Percentiles rank a stretch among this genome's conserved stretches.
Conservation (phyloP, 176 grass and related monocot species). For the Olyra latifolia region DNA sequence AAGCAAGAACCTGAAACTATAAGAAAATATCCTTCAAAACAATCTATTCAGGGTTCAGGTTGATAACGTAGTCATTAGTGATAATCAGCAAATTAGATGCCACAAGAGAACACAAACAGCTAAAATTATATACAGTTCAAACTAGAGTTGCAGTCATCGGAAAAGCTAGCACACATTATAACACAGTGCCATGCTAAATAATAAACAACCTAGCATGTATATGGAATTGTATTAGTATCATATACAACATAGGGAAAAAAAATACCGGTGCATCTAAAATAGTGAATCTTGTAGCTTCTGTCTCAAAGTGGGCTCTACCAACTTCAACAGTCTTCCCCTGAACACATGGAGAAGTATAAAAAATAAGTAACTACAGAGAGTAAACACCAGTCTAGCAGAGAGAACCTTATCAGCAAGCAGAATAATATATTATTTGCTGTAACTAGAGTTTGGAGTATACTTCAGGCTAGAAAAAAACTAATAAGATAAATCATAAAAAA, state of each 20-base stretch:
- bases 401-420: not conserved
- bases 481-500: slow-evolving; percentile 13
- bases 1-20: not conserved
- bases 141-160: not conserved
- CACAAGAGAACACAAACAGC: not conserved
- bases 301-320: slow-evolving; percentile 94
- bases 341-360: slow-evolving; percentile 30
- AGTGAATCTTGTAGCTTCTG: slow-evolving; percentile 84
- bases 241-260: slow-evolving; percentile 13
- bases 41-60: not conserved
- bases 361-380: not conserved
- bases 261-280: slow-evolving; percentile 88
- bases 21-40: not conserved
- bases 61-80: not conserved
- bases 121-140: not conserved
- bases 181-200: not conserved
- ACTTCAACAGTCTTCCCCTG: slow-evolving; percentile 91
- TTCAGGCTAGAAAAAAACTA: not conserved
- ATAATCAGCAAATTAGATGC: not conserved
- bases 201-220: not conserved
- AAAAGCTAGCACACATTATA: not conserved
- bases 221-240: not conserved
- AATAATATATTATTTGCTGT: slow-evolving; percentile 11
- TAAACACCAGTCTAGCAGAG: not conserved
- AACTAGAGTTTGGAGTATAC: not conserved